Evolutionary conservation across 371 early-diverging fungal species (phyloP), one percentile per base, ranked within the genome.

Genomic region (Mucor mucedo): DNA sequence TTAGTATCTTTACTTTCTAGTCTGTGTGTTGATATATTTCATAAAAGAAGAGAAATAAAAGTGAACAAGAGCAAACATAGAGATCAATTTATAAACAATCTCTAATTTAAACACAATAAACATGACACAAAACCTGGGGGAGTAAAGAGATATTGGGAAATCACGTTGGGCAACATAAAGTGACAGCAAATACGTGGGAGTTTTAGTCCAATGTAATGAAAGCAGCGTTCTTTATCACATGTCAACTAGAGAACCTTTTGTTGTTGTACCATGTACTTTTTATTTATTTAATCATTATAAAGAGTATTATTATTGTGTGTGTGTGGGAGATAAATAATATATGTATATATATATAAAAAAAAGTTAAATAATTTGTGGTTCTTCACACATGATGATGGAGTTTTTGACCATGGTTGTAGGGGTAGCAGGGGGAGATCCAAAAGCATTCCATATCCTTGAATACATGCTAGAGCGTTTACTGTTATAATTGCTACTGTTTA

Each of bases 391-490:
- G 32, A 65, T 56, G 41, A 40, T 50, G 52, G 52, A 62, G 41
- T 52, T 62, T 21, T 60, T 62, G 1, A 55, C 33, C 13, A 29
- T 39, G 11, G 44, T 32, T 32, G 55, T 53, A 5, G 52, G 60
- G 0, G 62, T 56, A 35, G 63, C 50, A 14, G 75, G 50, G 29
- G 75, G 50, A 0, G 71, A 29, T 3, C 71, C 67, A 66, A 76
- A 76, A 0, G 72, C 68, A 44, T 66, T 75, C 75, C 79, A 82
- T 35, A 81, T 67, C 28, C 77, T 72, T 13, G 78, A 69, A 58
- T 81, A 81, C 72, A 82, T 65, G 47, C 82, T 82, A 1, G 82
- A 73, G 29, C 82, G 68, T 47, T 82, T 82, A 66, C 62, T 67
- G 35, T 68, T 70, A 35, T 71, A 68, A 30, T 61, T 57, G 39